Evolutionary conservation across 2,329 filamentous ascomycete species (phyloP), one percentile per base, ranked within the genome.

Genomic region (Microcera coccophila): DNA sequence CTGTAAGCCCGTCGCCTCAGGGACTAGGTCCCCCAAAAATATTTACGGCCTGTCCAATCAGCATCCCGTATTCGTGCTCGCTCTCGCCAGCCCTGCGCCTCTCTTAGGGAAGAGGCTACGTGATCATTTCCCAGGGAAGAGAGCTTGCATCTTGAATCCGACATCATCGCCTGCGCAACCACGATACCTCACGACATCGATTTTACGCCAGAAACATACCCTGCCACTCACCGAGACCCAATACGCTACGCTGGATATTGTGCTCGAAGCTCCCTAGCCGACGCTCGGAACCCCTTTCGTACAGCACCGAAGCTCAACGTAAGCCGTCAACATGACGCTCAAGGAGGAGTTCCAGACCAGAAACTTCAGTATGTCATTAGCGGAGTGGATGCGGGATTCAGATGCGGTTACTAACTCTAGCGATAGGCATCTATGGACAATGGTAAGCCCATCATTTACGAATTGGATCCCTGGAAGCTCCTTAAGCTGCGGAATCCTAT

Each of bases 351-450:
- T 87, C 63, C 76, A 76, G 63, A 84, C 82, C 48, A 75, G 83
- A 61, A 87, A 87, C 70, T 87, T 87, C 70, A 87, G 82, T 86
- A 74, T 60, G 82, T 71, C 47, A 40, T 33, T 33, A 42, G 52
- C 39, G 15, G 36, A 21, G 39, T 38, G 16, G 31, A 33, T 17
- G 43, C 37, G 39, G 32, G 16, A 29, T 21, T 29, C 15, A 22
- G 5, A 34, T 8, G 4, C 12, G 22, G 40, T 42, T 52, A 54
- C 67, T 74, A 58, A 73, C 59, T 33, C 35, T 38, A 46, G 45
- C 22, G 45, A 44, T 55, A 86, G 82, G 82, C 68, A 86, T 86
- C 68, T 86, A 86, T 60, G 82, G 79, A 66, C 82, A 86, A 83
- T 86, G 82, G 82, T 86, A 74, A 75, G 79, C 62, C 42, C 38